Evolutionary conservation across 495 filamentous ascomycete genomes (phyloP), one percentile per base, ranked within the genome.

Genomic region (Melanomma pulvis-pyrius): DNA sequence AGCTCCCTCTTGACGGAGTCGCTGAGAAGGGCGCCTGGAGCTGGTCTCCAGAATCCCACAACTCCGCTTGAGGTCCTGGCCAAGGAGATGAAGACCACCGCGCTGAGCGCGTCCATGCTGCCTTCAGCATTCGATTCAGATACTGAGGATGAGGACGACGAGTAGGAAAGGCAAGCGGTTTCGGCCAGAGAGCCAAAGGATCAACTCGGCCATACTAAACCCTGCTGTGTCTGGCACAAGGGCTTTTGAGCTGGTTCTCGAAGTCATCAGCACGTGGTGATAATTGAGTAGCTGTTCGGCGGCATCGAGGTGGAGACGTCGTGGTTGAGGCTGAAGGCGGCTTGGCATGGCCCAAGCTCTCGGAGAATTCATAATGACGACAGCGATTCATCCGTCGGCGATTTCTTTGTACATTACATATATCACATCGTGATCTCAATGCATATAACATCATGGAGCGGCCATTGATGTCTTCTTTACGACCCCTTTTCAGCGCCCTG

Each of bases 121-220:
- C 47, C 57, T 11, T 59, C 30, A 19, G 54, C 63, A 1, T 66
- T 47, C n/a, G 54, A 59, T 24, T 51, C 54, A 19, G 63, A 66
- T 24, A 49, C 24, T 15, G 64, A 61, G 24, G 55, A 60, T 5
- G 63, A 66, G 12, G 47, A 67, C 24, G 52, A 59, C 2, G n/a
- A 39, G 6, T 63, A 34, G 29, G 32, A 6, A 59, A 15, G 6
- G 13, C 6, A 6, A 6, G 32, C 13, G 32, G 32, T 6, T 36
- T 13, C 13, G n/a, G n/a, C n/a, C n/a, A n/a, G n/a, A n/a, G n/a
- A n/a, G n/a, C n/a, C n/a, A n/a, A n/a, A n/a, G n/a, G n/a, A n/a
- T n/a, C n/a, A n/a, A n/a, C n/a, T n/a, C n/a, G n/a, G n/a, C n/a
- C n/a, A n/a, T n/a, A n/a, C n/a, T n/a, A n/a, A n/a, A n/a, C n/a